Evolutionary conservation across 768 basidiomycete species (phyloP), one percentile per base, ranked within the genome.

Genomic region (Boletellus emodensis): DNA sequence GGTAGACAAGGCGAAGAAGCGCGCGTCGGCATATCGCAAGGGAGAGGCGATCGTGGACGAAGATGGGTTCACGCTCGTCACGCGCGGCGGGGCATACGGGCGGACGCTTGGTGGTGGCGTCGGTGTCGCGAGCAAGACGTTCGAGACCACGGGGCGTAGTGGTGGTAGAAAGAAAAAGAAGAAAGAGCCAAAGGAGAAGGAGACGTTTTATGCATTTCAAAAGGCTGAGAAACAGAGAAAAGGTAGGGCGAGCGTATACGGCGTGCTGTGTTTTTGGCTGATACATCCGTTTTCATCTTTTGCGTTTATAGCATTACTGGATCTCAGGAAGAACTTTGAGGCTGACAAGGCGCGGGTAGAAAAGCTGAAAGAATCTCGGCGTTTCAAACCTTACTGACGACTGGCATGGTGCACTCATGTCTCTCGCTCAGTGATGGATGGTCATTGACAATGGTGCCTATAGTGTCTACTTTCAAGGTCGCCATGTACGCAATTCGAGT

Each of bases 21-120:
- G 79, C 56, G 76, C 78, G 62, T 80, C 82, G 20, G 76, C 81
- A 62, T 90, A 87, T 61, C 77, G 73, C 57, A 90, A 90, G 63
- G 90, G 90, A 18, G 91, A 92, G 61, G 91, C 88, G 6, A 76
- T 95, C 49, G 88, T 95, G 38, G 94, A 97, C 65, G 92, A 89
- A 52, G 94, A 97, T 54, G 94, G 94, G 3, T 97, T 95, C 66
- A 95, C 92, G 11, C 80, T 97, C 12, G 94, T 97, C 33, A 89
- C 86, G n/a, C 78, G 94, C 34, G 90, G 92, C 5, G 94, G 94
- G 12, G 85, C 87, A 18, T 94, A 94, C 59, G 93, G 94, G 5
- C 77, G 90, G 62, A 90, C 90, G 1, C 72, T 93, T 5, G 93
- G 93, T 26, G 91, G 92, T 13, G 92, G 90, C 1, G 76, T 81